Conservation (phyloP, 768 basidiomycete genomes). For the Pleurotus cornucopiae region DNA sequence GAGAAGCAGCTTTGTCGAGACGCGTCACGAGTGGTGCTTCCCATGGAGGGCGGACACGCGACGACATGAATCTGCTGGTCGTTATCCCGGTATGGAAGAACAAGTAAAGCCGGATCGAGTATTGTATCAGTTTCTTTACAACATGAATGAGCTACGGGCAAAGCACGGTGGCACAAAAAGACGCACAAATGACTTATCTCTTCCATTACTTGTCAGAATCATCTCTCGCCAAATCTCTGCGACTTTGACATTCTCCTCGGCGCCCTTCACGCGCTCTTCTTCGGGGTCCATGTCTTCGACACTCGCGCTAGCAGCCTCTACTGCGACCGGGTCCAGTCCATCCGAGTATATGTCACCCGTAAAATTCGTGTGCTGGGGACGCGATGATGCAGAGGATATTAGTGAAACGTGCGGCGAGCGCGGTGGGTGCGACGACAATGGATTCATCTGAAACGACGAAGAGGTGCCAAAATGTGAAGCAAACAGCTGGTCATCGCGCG, state of each 20-base stretch:
- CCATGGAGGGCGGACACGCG: conserved; percentile 43
- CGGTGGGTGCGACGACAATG: conserved; percentile 74
- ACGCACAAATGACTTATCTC: conserved; percentile 84
- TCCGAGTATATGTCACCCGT: conserved; percentile 18
- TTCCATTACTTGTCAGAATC: conserved; percentile 69
- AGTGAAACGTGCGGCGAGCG: conserved; percentile 66
- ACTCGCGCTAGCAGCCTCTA: background rate
- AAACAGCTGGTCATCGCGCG: conserved; percentile 48
- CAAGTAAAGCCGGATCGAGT: conserved; percentile 71
- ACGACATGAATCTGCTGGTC: conserved; percentile 42
- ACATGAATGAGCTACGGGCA: too few relatives aligned
- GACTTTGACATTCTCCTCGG: conserved; percentile 42
- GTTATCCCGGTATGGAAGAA: conserved; percentile 59
- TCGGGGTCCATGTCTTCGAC: conserved; percentile 14
- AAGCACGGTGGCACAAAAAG: background rate
- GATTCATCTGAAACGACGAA: conserved; percentile 77
- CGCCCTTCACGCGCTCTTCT: conserved; percentile 38
- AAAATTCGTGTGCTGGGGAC: background rate
- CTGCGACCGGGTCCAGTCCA: conserved; percentile 45
- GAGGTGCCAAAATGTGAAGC: conserved; percentile 54
- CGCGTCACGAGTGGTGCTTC: conserved; percentile 55
- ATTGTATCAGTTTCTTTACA: conserved; percentile 81
- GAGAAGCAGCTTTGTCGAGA: conserved; percentile 56
- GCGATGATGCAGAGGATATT: conserved; percentile 27
- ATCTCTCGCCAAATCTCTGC: conserved; percentile 83